Evolutionary conservation across 23 red algal species (phyloP).

Genomic region (Cyanidium caldarium): DNA sequence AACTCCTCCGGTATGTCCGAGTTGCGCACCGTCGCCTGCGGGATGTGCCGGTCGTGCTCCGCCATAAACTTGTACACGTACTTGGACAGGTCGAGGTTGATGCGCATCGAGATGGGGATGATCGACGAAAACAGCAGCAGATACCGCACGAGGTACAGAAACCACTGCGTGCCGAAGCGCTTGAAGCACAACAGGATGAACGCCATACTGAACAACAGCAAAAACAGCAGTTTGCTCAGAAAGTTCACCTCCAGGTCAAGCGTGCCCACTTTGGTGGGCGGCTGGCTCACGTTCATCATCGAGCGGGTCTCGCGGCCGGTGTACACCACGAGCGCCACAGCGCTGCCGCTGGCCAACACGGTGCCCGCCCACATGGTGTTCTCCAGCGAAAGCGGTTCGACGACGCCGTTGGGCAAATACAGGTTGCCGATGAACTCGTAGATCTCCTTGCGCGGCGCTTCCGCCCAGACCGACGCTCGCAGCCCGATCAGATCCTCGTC

Average conservation of each 20-base stretch:
- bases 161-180: conserved; percentile 43
- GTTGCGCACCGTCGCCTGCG: conserved; percentile 53
- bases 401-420: conserved; percentile 9
- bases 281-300: conserved; percentile 50
- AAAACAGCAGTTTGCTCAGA: conserved; percentile 84
- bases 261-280: conserved; percentile 78
- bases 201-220: conserved; percentile 45
- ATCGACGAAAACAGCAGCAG: conserved; percentile 82
- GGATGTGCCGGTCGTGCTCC: conserved; percentile 53
- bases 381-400: conserved; percentile 62
- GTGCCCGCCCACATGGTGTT: conserved; percentile 95
- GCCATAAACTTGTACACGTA: conserved; percentile 63
- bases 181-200: conserved; percentile 55
- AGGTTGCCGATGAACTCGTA: conserved; percentile 86
- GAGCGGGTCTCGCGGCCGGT: conserved; percentile 59
- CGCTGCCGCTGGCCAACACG: conserved; percentile 68
- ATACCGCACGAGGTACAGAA: conserved; percentile 83
- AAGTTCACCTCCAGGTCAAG: conserved; percentile 68
- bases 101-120: conserved; percentile 91
- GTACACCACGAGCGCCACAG: conserved; percentile 69
- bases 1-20: conserved; percentile 92
- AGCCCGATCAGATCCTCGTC: conserved; percentile 42
- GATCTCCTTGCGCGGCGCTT: conserved; percentile 70
- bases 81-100: conserved; percentile 92
- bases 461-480: conserved; percentile 28